Evolutionary conservation across 768 basidiomycete species (phyloP).

Genomic region (Rhizopogon roseolus): DNA sequence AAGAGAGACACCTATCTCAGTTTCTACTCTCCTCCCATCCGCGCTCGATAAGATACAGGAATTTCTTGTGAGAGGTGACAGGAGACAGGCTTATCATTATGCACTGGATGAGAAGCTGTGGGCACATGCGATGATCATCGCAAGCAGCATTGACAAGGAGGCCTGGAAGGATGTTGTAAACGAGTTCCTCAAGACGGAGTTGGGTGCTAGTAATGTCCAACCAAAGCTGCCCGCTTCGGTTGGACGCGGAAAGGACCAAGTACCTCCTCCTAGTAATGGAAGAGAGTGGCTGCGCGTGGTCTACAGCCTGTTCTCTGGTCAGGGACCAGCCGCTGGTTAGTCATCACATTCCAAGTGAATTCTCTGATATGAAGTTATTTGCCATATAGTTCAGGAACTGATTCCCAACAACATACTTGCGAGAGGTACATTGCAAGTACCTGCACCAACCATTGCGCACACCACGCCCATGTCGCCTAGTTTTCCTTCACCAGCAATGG

Average conservation of each 20-base stretch:
- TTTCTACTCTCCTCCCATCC: constrained; percentile 55
- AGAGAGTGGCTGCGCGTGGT: constrained; percentile 74
- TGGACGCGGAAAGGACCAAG: constrained; percentile 14
- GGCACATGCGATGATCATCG: constrained; percentile 94
- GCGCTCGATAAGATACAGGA: constrained; percentile 74
- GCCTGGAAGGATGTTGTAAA: constrained; percentile 88
- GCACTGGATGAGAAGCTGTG: constrained; percentile 88
- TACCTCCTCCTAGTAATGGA: constrained; percentile 35
- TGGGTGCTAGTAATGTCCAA: constrained; percentile 39
- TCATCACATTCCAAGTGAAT: constrained; percentile 5
- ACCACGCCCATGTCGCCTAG: constrained; percentile 62
- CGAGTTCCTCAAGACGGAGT: constrained; percentile 78
- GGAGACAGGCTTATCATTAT: constrained; percentile 80
- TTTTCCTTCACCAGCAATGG: constrained; percentile 41
- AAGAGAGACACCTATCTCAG: constrained; percentile 51
- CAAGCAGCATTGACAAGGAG: constrained; percentile 89
- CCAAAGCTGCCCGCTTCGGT: constrained; percentile 7
- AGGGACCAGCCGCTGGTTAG: constrained; percentile 72
- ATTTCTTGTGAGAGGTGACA: constrained; percentile 78
- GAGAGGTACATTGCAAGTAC: constrained; percentile 35
- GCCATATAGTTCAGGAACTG: constrained; percentile 63
- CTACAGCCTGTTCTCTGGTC: constrained; percentile 81
- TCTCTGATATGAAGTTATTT: constrained; percentile 5
- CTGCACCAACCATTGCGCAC: constrained; percentile 26
- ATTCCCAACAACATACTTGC: constrained; percentile 54